Conservation (phyloP, 2,329 filamentous ascomycete species). For the Gaeumannomyces tritici region DNA sequence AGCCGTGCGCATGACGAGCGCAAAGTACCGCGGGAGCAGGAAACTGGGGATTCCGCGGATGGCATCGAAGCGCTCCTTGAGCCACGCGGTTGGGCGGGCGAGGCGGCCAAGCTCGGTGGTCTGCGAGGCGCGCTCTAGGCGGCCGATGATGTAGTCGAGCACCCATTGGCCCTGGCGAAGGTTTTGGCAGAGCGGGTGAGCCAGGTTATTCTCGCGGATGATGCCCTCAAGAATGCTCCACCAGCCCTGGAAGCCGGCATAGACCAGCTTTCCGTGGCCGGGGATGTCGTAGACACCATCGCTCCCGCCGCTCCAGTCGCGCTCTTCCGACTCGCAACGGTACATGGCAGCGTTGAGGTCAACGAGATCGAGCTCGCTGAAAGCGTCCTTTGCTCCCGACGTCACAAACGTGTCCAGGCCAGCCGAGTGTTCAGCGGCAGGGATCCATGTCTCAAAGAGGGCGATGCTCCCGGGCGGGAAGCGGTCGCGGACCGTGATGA, state of each 20-base stretch:
- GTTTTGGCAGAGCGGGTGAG: conserved; percentile 88
- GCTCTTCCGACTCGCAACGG: conserved; percentile 80
- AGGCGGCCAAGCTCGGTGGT: conserved; percentile 54
- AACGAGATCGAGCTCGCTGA: conserved; percentile 62
- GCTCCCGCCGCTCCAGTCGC: conserved; percentile 64
- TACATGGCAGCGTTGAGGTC: conserved; percentile 92
- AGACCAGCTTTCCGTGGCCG: conserved; percentile 73
- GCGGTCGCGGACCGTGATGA: conserved; percentile 68
- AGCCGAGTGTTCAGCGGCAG: conserved; percentile 71
- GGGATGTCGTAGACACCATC: conserved; percentile 90
- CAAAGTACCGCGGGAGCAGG: conserved; percentile 87
- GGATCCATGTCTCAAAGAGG: conserved; percentile 93
- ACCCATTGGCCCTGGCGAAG: conserved; percentile 88
- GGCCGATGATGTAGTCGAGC: conserved; percentile 73
- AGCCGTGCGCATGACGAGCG: conserved; percentile 75
- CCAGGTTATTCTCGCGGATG: conserved; percentile 81
- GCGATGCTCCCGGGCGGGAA: conserved; percentile 94
- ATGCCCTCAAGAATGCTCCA: conserved; percentile 85
- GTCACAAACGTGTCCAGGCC: conserved; percentile 83
- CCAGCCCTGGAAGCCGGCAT: conserved; percentile 97
- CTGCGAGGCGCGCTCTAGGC: conserved; percentile 64
- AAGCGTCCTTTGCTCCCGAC: conserved; percentile 68
- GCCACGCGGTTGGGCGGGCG: conserved; percentile 61
- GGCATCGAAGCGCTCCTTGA: conserved; percentile 76
- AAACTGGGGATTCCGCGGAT: conserved; percentile 81